These are phyloP conservation scores for Moesziomyces globuligerus DNA, from an alignment of 1,284 basidiomycete species.

Conservation along the genomic window DNA sequence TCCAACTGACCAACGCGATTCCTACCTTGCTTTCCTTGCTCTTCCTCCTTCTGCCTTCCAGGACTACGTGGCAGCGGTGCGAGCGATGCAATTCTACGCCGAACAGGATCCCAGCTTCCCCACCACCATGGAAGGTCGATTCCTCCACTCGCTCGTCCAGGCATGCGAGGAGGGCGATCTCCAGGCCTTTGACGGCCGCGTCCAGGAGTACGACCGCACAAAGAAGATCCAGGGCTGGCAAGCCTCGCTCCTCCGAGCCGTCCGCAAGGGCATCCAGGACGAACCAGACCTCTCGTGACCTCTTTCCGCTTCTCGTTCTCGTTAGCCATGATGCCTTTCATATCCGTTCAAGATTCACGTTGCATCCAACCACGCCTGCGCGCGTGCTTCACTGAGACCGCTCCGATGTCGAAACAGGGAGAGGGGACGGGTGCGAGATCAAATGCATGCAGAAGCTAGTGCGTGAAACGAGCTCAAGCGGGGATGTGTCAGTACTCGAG, in stretches of 20 bases:
- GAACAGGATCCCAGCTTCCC: conserved; percentile 64
- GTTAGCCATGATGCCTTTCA: too few species aligned
- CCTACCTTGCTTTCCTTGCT: too few species aligned
- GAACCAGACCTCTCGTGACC: conserved; percentile 64
- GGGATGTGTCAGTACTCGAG: conserved; percentile 44
- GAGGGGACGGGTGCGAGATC: too few species aligned
- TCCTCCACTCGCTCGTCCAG: conserved; percentile 63
- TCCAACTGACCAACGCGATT: too few species aligned
- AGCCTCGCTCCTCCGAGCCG: conserved; percentile 56
- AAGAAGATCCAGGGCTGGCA: conserved; percentile 64
- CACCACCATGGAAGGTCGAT: conserved; percentile 63
- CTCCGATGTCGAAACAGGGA: too few species aligned
- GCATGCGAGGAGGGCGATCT: conserved; percentile 62
- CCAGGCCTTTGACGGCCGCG: conserved; percentile 54
- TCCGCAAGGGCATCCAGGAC: conserved; percentile 61
- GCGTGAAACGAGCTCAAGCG: too few species aligned
- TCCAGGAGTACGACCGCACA: conserved; percentile 64
- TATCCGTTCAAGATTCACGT: too few species aligned
- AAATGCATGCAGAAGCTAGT: too few species aligned
- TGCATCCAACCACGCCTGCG: background rate
- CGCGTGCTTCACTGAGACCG: too few species aligned
- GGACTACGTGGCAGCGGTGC: conserved; percentile 62
- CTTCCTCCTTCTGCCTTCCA: conserved; percentile 6
- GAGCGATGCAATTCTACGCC: conserved; percentile 66
- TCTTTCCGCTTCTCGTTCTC: background rate